phyloP scores from a whole-genome alignment of 495 filamentous ascomycete species.

The Monascus purpureus region DNA sequence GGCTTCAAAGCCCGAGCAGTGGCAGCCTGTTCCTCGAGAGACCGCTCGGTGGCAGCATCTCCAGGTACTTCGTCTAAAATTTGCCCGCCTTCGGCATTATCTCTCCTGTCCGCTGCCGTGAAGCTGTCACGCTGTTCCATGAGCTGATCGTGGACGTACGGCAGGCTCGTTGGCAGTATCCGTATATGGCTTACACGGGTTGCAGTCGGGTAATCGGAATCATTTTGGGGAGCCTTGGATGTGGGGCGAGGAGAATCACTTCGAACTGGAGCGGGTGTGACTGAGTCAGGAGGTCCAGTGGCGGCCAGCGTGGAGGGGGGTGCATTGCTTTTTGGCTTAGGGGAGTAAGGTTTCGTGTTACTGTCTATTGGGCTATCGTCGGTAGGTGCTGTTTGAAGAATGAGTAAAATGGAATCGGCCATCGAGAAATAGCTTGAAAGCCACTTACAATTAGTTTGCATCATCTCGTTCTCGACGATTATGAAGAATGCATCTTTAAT shows the following conservation, averaged over 20 bases:
- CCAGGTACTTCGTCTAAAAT: constrained; percentile 33
- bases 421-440: background rate
- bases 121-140: constrained; percentile 53
- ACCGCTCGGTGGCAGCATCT: constrained; percentile 29
- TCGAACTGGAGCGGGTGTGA: constrained; percentile 6
- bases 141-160: constrained; percentile 75
- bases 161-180: constrained; percentile 78
- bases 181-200: constrained; percentile 61
- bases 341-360: constrained; percentile 12
- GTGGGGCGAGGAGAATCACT: constrained; percentile 17
- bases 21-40: constrained; percentile 61
- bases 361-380: constrained; percentile 25
- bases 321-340: constrained; percentile 1
- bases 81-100: constrained; percentile 11
- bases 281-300: constrained; percentile 11
- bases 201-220: constrained; percentile 14
- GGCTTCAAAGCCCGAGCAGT: constrained; percentile 66
- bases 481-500: constrained; percentile 99
- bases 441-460: constrained; percentile 74
- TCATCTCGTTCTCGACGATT: constrained; percentile 92
- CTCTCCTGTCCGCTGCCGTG: constrained; percentile 12
- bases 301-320: constrained; percentile 10
- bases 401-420: background rate
- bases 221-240: constrained; percentile 13
- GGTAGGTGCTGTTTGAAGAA: constrained; percentile 20